Evolutionary conservation across 495 filamentous ascomycete genomes (phyloP), one percentile per base, ranked within the genome.

Genomic region (Mycothermus thermophilus): DNA sequence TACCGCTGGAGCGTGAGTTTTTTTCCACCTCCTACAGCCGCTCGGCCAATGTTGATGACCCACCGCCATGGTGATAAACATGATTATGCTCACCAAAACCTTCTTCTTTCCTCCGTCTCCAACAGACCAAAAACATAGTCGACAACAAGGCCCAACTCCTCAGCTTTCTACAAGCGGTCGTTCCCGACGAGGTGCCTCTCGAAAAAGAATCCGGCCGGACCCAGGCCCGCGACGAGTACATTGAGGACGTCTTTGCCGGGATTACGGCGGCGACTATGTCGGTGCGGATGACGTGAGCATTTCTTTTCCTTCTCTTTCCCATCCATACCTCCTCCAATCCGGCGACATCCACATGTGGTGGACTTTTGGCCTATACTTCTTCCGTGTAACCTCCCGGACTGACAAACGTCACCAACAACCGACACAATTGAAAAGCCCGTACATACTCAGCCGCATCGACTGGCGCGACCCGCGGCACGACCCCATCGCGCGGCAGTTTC

Each of bases 391-490:
- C 49, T n/a, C 18, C 13, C 12, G 13, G n/a, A n/a, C n/a, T n/a
- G n/a, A n/a, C n/a, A n/a, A n/a, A n/a, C n/a, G n/a, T n/a, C n/a
- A n/a, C n/a, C n/a, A n/a, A n/a, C n/a, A n/a, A n/a, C n/a, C n/a
- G n/a, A n/a, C n/a, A n/a, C n/a, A n/a, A n/a, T n/a, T n/a, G n/a
- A n/a, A n/a, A 11, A 73, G 71, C 27, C 72, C 72, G 17, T 68
- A 77, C 38, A 58, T 71, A 8, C 40, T 74, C 14, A 64, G 61
- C 30, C 50, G 59, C 4, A 59, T 73, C 16, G 57, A 77, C 42
- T 77, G 72, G 72, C 32, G 37, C 2, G 55, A 69, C 32, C 64
- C 72, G 8, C 56, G 69, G 9, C 62, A 67, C 34, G 70, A 74
- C 30, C 71, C 69, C 10, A 54, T 75, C 6, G 57, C 65, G 5